These are phyloP conservation scores for Mrakia blollopis DNA, from an alignment of 768 basidiomycete genomes.

Conservation along the genomic window DNA sequence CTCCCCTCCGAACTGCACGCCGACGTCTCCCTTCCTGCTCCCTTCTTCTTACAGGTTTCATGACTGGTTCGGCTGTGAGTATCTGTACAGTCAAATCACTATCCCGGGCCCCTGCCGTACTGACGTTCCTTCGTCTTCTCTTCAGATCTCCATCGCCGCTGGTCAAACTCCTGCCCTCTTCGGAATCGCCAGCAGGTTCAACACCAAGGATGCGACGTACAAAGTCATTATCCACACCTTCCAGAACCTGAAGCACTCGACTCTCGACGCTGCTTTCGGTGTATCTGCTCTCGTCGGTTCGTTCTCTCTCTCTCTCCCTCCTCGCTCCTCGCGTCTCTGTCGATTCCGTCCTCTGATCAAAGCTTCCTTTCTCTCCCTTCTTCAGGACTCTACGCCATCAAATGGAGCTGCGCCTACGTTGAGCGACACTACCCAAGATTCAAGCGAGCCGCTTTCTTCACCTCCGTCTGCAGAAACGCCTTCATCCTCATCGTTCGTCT, in stretches of 20 bases:
- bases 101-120: no score
- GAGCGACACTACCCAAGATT: constrained; percentile 39
- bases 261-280: constrained; percentile 85
- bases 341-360: no score
- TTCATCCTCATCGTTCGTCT: constrained; percentile 58
- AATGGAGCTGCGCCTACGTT: constrained; percentile 40
- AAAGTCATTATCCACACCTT: constrained; percentile 59
- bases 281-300: constrained; percentile 42
- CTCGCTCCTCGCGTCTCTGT: background rate
- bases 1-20: no score
- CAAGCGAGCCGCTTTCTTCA: constrained; percentile 62
- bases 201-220: constrained; percentile 27
- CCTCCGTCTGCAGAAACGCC: constrained; percentile 44
- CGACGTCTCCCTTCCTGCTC: background rate
- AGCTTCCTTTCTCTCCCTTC: no score
- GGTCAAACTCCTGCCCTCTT: constrained; percentile 69
- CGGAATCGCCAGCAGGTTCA: constrained; percentile 69
- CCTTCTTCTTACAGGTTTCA: constrained; percentile 44
- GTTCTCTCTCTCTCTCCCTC: constrained; percentile 52
- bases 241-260: constrained; percentile 67
- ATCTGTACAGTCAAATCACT: no score
- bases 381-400: constrained; percentile 40
- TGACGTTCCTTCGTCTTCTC: no score
- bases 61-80: constrained; percentile 82
- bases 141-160: constrained; percentile 19